Conservation (phyloP, 495 filamentous ascomycete genomes). For the Aspergillus wentii region DNA sequence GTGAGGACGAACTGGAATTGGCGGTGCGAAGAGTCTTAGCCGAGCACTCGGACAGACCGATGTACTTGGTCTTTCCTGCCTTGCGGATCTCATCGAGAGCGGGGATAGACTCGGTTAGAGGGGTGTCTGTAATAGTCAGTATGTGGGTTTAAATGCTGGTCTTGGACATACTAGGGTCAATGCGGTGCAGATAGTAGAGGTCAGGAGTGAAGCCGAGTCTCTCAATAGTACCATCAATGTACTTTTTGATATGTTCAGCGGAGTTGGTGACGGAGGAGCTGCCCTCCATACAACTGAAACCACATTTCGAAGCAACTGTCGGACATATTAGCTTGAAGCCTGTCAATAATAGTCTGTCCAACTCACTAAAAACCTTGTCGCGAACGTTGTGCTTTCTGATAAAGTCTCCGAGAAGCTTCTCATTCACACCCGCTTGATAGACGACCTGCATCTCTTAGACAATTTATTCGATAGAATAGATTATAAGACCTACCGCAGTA, state of each 20-base stretch:
- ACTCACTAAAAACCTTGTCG: constrained; percentile 41
- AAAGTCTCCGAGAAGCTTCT: constrained; percentile 48
- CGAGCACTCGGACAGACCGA: constrained; percentile 42
- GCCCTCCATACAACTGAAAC: constrained; percentile 30
- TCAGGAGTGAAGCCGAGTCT: constrained; percentile 46
- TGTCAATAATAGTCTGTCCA: neutral
- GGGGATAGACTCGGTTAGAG: constrained; percentile 42
- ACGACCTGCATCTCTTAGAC: constrained; percentile 25
- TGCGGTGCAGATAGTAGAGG: constrained; percentile 37
- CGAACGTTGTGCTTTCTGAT: constrained; percentile 48
- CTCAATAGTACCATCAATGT: constrained; percentile 48
- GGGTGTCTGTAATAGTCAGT: constrained; percentile 28
- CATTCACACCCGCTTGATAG: constrained; percentile 43
- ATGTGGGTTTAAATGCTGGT: neutral
- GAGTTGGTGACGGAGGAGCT: constrained; percentile 37
- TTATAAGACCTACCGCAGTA: constrained; percentile 32
- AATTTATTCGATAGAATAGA: neutral
- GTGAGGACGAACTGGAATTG: constrained; percentile 27
- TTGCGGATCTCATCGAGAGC: constrained; percentile 42
- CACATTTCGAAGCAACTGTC: constrained; percentile 47
- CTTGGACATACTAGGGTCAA: constrained; percentile 32
- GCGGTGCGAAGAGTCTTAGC: constrained; percentile 39
- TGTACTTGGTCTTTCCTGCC: constrained; percentile 44
- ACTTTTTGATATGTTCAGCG: constrained; percentile 43
- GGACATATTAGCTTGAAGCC: constrained; percentile 1